A percentile compares a stretch with the other conserved stretches of the same genome.
Conservation (phyloP, 352 stramenopile species). For the Phytophthora megakarya region DNA sequence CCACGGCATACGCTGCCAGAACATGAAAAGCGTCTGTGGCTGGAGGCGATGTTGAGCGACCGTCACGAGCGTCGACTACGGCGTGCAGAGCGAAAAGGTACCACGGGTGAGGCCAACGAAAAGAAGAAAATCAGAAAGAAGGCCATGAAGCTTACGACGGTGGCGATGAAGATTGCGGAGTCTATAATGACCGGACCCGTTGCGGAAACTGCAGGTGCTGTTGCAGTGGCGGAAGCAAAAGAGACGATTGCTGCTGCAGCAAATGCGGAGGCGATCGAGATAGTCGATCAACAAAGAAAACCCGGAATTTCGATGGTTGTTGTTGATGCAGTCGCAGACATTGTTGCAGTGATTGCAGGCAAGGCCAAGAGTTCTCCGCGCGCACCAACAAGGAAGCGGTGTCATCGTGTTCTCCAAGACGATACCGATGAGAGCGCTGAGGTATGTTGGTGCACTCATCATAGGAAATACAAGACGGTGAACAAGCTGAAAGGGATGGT, state of each 20-base stretch:
- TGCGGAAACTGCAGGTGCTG: neutral
- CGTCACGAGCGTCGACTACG: neutral
- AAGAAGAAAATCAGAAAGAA: neutral
- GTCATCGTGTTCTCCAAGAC: neutral
- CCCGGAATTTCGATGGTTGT: neutral
- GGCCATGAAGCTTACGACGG: neutral
- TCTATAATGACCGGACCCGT: neutral
- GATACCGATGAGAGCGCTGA: no score
- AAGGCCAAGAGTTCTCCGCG: neutral
- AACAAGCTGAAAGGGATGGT: no score
- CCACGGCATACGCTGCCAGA: neutral
- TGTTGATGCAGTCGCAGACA: neutral
- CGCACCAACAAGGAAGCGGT: neutral
- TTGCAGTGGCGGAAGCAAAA: neutral
- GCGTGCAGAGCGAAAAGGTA: neutral
- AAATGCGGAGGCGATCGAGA: neutral
- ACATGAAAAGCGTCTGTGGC: neutral
- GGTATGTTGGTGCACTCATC: no score
- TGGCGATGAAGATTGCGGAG: neutral
- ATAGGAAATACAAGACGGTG: no score
- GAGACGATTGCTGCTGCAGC: neutral
- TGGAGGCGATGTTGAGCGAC: neutral
- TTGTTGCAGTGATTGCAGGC: neutral
- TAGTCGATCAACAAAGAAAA: neutral
- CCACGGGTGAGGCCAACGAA: no score